phyloP scores from a whole-genome alignment of 306 rosid species.

The Trichosanthes truncata region DNA sequence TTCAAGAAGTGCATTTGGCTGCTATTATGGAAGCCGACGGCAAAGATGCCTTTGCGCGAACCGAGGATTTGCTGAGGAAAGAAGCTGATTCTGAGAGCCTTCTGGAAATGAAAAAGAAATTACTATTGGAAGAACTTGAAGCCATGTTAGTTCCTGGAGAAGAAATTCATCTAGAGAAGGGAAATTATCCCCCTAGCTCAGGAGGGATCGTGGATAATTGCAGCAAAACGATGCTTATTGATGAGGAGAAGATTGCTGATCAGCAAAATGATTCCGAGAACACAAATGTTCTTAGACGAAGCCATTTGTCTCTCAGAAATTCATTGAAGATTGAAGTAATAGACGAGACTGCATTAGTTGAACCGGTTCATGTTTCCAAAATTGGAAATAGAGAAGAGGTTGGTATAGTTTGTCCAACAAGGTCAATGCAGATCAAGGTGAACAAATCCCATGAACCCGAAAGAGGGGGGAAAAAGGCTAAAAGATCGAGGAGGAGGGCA shows the following conservation, averaged over 20 bases:
- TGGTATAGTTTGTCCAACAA: neutral
- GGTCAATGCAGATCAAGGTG: constrained; percentile 14
- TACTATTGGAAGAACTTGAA: constrained; percentile 43
- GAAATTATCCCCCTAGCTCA: neutral
- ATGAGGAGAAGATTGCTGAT: constrained; percentile 3
- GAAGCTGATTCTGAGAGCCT: constrained; percentile 12
- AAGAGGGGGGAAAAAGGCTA: constrained; percentile 20
- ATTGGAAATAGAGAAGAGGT: constrained; percentile 13
- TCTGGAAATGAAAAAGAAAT: constrained; percentile 43
- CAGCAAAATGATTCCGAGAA: neutral
- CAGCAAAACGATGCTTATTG: neutral
- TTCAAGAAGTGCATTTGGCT: neutral
- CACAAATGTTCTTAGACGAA: neutral
- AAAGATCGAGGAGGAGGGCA: constrained; percentile 22
- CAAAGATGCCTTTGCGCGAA: neutral
- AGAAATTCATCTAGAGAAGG: constrained; percentile 3
- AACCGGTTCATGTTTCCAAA: constrained; percentile 11
- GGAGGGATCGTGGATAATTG: neutral
- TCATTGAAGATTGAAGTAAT: constrained; percentile 49
- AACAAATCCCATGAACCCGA: constrained; percentile 10
- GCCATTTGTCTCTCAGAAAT: constrained; percentile 8
- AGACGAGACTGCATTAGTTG: constrained; percentile 79
- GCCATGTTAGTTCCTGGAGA: constrained; percentile 31
- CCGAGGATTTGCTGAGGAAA: neutral
- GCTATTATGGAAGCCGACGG: neutral